Evolutionary conservation across 108 stramenopile genomes (phyloP).

Genomic region (Nitzschia putrida): DNA sequence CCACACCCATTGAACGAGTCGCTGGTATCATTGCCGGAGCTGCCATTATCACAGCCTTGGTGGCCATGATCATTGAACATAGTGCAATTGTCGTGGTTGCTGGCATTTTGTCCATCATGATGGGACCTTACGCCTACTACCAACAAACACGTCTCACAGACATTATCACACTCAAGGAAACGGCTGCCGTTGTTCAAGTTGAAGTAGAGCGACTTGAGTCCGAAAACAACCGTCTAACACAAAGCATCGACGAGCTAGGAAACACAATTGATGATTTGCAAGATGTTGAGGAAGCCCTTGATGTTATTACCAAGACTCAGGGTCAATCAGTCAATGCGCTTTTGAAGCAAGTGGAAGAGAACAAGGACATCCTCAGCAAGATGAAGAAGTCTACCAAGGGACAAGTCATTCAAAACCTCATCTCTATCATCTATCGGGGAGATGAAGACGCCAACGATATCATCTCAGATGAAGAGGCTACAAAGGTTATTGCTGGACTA

Average conservation of each 20-base stretch:
- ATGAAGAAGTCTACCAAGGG: slow-evolving; percentile 65
- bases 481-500: slow-evolving; percentile 47
- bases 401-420: slow-evolving; percentile 68
- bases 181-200: slow-evolving; percentile 45
- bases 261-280: slow-evolving; percentile 60
- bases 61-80: slow-evolving; percentile 63
- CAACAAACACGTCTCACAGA: slow-evolving; percentile 79
- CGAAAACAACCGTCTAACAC: slow-evolving; percentile 55
- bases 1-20: slow-evolving; percentile 58
- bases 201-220: slow-evolving; percentile 60
- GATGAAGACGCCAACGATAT: slow-evolving; percentile 54
- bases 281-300: slow-evolving; percentile 67
- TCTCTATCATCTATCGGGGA: slow-evolving; percentile 60
- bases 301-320: slow-evolving; percentile 66
- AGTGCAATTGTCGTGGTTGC: slow-evolving; percentile 49
- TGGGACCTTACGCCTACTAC: slow-evolving; percentile 70
- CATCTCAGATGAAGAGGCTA: slow-evolving; percentile 64
- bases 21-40: slow-evolving; percentile 48
- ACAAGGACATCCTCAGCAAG: slow-evolving; percentile 52
- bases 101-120: slow-evolving; percentile 54
- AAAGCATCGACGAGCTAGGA: slow-evolving; percentile 59
- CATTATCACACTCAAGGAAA: slow-evolving; percentile 66
- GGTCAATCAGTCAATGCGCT: slow-evolving; percentile 62
- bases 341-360: slow-evolving; percentile 65
- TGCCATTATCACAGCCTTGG: slow-evolving; percentile 50